Base-by-base conservation (phyloP, 2,329 filamentous ascomycete species). In the Dactylellina parvicollis region DNA sequence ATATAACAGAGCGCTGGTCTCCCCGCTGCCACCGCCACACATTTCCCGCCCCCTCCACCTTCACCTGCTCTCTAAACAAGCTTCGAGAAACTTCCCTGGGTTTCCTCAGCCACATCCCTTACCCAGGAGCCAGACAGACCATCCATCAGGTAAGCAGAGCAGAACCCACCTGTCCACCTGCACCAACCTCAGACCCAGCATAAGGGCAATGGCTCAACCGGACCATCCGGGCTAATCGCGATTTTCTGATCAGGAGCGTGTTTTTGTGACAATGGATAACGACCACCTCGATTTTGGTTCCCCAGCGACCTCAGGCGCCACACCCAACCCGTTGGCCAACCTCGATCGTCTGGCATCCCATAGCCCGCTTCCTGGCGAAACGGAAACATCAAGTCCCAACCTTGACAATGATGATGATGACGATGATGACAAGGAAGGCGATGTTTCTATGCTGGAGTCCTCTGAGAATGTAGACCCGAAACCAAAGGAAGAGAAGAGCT, bases 381-480 rank as follows among this genome's bases (percentile, higher is more conserved):
- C 70, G 30, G 70, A 67, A 42, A 66, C 60, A 8, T 74, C 70
- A n/a, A 67, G 61, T 34, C 70, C 70, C 8, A 74, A 74, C 32
- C 70, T 74, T 32, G 60, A 60, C 16, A 52, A 69, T 57, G 69
- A 67, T 46, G 60, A 73, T 65, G 71, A 74, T 20, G 72, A 75
- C 32, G 75, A 76, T 42, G 76, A 75, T 49, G 76, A 78, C 47
- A 76, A 77, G 50, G 77, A 67, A 62, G 74, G 56, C 5, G 70
- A 74, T 56, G 30, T 74, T 49, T 74, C 70, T 60, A 74, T 74
- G 70, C 24, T 66, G 24, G 77, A 71, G 70, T 74, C 49, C 62
- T 75, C 65, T 66, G 77, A 76, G 69, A 78, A 70, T 54, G 73
- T 52, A 67, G 69, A 47, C 66, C 67, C 56, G n/a, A 71, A 70